These are phyloP conservation scores for Nemania diffusa DNA, from an alignment of 2,329 filamentous ascomycete species.

Conservation along the genomic window DNA sequence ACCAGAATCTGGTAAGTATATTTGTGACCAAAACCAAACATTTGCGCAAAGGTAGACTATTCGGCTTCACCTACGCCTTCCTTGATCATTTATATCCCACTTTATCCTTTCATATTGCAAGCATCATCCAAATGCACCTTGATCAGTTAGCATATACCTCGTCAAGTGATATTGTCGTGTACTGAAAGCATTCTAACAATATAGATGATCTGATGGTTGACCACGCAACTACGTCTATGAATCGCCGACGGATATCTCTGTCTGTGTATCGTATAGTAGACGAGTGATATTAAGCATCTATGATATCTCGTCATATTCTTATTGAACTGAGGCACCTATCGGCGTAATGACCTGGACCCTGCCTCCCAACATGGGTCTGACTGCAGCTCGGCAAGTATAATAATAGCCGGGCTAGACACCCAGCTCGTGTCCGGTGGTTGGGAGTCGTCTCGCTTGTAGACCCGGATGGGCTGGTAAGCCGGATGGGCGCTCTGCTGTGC, in stretches of 20 bases:
- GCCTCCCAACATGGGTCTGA: background rate
- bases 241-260: background rate
- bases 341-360: background rate
- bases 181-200: no score
- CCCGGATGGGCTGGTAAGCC: background rate
- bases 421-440: background rate
- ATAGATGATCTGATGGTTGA: background rate
- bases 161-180: no score
- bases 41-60: no score
- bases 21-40: no score
- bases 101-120: no score
- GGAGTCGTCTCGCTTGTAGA: background rate
- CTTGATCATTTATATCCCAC: no score
- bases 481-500: background rate
- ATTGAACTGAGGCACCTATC: background rate
- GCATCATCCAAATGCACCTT: no score
- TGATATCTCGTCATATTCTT: background rate
- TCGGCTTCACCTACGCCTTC: no score
- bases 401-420: background rate
- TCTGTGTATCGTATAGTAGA: background rate
- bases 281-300: no score
- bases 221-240: background rate
- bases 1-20: no score
- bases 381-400: background rate
- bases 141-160: no score